Evolutionary conservation across 208 protist genomes (phyloP).

Genomic region (Leishmania aethiopica): DNA sequence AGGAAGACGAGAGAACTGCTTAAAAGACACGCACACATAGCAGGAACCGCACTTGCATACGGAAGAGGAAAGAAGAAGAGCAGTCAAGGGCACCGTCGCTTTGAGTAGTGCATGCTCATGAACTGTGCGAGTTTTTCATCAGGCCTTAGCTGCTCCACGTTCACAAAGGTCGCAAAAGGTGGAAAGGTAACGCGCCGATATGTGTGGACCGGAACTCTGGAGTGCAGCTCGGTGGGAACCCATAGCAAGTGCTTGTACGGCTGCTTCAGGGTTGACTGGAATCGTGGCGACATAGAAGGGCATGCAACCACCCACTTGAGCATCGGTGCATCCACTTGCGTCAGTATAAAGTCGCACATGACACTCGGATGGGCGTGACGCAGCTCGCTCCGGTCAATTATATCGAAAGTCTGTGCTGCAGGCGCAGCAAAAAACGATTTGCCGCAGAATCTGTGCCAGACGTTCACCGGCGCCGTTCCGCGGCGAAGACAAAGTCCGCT

Average conservation of each 20-base stretch:
- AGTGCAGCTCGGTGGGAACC: neutral
- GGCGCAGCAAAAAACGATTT: slow-evolving; percentile 10
- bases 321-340: too few species aligned
- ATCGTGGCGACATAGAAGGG: neutral
- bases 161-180: neutral
- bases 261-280: neutral
- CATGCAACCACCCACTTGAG: slow-evolving; percentile 11
- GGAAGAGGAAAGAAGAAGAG: neutral
- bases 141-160: neutral
- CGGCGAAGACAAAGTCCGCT: neutral
- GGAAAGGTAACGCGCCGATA: neutral
- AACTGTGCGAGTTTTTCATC: neutral
- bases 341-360: neutral
- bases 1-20: neutral
- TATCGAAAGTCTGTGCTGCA: neutral
- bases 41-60: neutral
- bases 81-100: neutral
- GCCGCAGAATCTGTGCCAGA: slow-evolving; percentile 23
- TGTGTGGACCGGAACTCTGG: neutral
- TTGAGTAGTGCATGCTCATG: neutral
- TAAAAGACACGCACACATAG: neutral
- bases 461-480: slow-evolving; percentile 8
- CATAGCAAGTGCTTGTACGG: neutral
- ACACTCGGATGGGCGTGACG: neutral
- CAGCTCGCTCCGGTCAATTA: neutral